These are phyloP conservation scores for Phialocephala sp. DNA, from an alignment of 2,329 filamentous ascomycete genomes.

Conservation along the genomic window DNA sequence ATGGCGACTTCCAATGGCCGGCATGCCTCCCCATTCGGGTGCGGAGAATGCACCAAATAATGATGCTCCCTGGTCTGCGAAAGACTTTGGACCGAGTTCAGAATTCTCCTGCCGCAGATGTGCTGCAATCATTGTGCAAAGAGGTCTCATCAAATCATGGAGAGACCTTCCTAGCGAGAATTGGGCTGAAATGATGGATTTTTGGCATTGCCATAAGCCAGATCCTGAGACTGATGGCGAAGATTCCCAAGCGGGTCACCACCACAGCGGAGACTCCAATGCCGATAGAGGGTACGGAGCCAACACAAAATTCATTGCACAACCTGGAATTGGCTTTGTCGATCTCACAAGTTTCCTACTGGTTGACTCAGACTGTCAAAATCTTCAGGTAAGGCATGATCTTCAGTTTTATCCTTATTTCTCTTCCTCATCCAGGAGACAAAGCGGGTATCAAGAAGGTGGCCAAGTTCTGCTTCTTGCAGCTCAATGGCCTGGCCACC, in stretches of 20 bases:
- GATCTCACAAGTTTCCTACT: conserved; percentile 81
- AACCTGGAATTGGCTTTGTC: conserved; percentile 73
- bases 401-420: conserved; percentile 19
- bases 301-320: conserved; percentile 72
- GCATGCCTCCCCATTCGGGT: conserved; percentile 18
- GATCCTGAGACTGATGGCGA: conserved; percentile 54
- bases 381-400: conserved; percentile 47
- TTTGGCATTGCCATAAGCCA: conserved; percentile 99
- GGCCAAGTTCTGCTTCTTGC: conserved; percentile 54
- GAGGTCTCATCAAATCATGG: conserved; percentile 63
- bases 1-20: conserved; percentile 58
- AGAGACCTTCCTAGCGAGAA: conserved; percentile 95
- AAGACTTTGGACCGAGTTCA: conserved; percentile 48
- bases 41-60: conserved; percentile 30
- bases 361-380: conserved; percentile 66
- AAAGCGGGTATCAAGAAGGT: conserved; percentile 65
- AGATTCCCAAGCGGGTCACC: conserved; percentile 33
- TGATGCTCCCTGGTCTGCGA: conserved; percentile 57
- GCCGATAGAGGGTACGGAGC: conserved; percentile 82
- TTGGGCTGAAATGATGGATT: conserved; percentile 99
- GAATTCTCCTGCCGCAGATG: conserved; percentile 48
- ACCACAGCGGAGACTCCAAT: conserved; percentile 47
- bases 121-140: conserved; percentile 49
- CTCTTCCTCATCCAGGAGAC: conserved; percentile 20
- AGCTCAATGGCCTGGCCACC: conserved; percentile 62